A percentile compares a stretch with the other conserved stretches of the same genome.
Conservation (phyloP, 2,329 filamentous ascomycete species). For the Aschersonia sp. region DNA sequence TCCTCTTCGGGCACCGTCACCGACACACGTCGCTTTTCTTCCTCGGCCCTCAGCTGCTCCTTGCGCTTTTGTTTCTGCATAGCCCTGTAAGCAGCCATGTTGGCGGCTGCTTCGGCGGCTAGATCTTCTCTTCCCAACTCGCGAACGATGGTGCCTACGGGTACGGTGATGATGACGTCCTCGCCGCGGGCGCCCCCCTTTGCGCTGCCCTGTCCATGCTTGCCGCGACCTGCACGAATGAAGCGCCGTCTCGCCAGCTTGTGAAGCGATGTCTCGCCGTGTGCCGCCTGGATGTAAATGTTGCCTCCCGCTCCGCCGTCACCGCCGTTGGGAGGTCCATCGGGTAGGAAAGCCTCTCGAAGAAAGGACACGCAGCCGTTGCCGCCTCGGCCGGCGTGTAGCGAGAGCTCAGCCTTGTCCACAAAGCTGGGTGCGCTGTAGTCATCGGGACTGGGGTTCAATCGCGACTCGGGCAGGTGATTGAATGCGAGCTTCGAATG, state of each 20-base stretch:
- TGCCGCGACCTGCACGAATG: slow-evolving; percentile 61
- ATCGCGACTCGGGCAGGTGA: slow-evolving; percentile 35
- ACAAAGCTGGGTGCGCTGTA: slow-evolving; percentile 74
- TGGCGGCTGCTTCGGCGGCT: slow-evolving; percentile 45
- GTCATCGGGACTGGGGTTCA: slow-evolving; percentile 74
- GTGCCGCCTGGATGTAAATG: slow-evolving; percentile 85
- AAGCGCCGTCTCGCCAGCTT: slow-evolving; percentile 71
- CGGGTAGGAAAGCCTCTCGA: slow-evolving; percentile 75
- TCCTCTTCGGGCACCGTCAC: slow-evolving; percentile 5
- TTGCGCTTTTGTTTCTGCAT: slow-evolving; percentile 17
- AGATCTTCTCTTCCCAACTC: slow-evolving; percentile 73
- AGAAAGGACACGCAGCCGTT: slow-evolving; percentile 91
- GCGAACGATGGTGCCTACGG: slow-evolving; percentile 79
- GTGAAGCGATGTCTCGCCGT: slow-evolving; percentile 83
- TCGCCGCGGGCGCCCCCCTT: slow-evolving; percentile 68
- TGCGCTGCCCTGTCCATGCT: slow-evolving; percentile 61
- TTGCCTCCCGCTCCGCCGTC: slow-evolving; percentile 87
- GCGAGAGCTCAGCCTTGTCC: slow-evolving; percentile 66
- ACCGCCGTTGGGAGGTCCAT: slow-evolving; percentile 87
- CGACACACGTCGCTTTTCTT: slow-evolving; percentile 7
- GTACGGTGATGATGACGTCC: slow-evolving; percentile 79
- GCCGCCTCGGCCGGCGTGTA: slow-evolving; percentile 71
- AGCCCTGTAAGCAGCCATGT: slow-evolving; percentile 16
- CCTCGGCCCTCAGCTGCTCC: slow-evolving; percentile 21
- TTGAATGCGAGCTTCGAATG: slow-evolving; percentile 15